Conservation (phyloP, 306 rosid species). For the Adenanthera pavonina region DNA sequence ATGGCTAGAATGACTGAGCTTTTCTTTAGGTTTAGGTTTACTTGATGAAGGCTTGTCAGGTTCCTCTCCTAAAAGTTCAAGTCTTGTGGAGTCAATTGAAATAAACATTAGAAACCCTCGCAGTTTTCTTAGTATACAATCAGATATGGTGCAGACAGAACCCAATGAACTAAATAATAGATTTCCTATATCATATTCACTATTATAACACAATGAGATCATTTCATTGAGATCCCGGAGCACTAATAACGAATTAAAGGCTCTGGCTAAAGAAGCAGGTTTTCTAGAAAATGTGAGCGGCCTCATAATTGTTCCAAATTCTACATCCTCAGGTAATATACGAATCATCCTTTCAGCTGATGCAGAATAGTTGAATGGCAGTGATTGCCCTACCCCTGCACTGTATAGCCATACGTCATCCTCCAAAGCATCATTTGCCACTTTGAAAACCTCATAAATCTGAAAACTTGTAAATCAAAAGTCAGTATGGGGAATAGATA, state of each 20-base stretch:
- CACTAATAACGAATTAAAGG: slow-evolving; percentile 55
- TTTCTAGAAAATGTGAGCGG: slow-evolving; percentile 52
- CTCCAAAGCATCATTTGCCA: slow-evolving; percentile 46
- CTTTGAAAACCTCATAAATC: slow-evolving; percentile 57
- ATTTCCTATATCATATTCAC: slow-evolving; percentile 53
- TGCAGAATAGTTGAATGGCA: slow-evolving; percentile 48
- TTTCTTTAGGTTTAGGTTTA: slow-evolving; percentile 61
- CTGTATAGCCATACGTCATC: slow-evolving; percentile 61
- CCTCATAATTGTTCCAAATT: slow-evolving; percentile 51
- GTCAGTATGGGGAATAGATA: slow-evolving; percentile 33
- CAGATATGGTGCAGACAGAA: slow-evolving; percentile 67
- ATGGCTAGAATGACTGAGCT: slow-evolving; percentile 49
- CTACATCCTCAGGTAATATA: slow-evolving; percentile 45
- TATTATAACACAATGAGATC: slow-evolving; percentile 43
- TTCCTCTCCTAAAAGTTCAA: slow-evolving; percentile 65
- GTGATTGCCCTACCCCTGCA: slow-evolving; percentile 43
- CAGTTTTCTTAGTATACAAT: slow-evolving; percentile 64
- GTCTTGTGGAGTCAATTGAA: slow-evolving; percentile 70
- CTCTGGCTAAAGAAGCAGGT: slow-evolving; percentile 47
- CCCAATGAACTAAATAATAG: slow-evolving; percentile 63
- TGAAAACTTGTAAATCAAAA: slow-evolving; percentile 49
- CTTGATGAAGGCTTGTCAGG: slow-evolving; percentile 48
- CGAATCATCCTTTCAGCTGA: slow-evolving; percentile 43
- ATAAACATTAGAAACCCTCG: slow-evolving; percentile 70
- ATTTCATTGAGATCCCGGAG: slow-evolving; percentile 57